phyloP scores from a whole-genome alignment of 2,329 filamentous ascomycete species.

The Teratosphaeria zuluensis region DNA sequence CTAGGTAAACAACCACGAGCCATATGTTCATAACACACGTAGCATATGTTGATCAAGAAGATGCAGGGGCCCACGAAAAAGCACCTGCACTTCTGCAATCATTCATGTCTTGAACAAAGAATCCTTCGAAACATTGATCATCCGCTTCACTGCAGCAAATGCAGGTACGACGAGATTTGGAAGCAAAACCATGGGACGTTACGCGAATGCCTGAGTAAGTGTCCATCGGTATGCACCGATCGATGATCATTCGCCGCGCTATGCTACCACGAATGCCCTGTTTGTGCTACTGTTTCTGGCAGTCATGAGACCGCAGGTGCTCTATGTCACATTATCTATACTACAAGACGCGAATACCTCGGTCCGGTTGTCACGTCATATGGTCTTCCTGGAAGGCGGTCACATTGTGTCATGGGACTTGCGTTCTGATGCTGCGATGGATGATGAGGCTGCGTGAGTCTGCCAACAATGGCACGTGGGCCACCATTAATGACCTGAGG shows the following conservation, averaged over 20 bases:
- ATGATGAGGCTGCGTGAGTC: too few relatives aligned
- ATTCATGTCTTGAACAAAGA: neutral
- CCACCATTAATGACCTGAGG: neutral
- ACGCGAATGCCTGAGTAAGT: neutral
- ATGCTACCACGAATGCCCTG: neutral
- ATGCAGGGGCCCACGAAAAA: neutral
- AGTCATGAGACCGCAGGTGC: neutral
- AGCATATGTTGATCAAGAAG: neutral
- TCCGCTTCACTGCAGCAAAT: neutral
- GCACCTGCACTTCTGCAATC: neutral
- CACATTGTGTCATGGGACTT: neutral
- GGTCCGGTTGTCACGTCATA: neutral
- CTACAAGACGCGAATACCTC: neutral
- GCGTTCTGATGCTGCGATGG: too few relatives aligned
- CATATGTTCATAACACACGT: neutral
- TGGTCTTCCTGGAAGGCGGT: neutral
- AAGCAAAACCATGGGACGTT: neutral
- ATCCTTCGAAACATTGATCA: neutral
- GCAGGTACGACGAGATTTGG: neutral
- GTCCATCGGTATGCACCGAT: neutral
- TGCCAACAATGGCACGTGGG: too few relatives aligned
- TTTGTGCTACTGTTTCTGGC: neutral
- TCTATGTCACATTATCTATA: neutral
- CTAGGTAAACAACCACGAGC: neutral
- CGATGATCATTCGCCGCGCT: neutral